A percentile compares a stretch with the other conserved stretches of the same genome.
phyloP scores from a whole-genome alignment of 1,284 basidiomycete genomes.

The Apiotrichum laibachii region DNA sequence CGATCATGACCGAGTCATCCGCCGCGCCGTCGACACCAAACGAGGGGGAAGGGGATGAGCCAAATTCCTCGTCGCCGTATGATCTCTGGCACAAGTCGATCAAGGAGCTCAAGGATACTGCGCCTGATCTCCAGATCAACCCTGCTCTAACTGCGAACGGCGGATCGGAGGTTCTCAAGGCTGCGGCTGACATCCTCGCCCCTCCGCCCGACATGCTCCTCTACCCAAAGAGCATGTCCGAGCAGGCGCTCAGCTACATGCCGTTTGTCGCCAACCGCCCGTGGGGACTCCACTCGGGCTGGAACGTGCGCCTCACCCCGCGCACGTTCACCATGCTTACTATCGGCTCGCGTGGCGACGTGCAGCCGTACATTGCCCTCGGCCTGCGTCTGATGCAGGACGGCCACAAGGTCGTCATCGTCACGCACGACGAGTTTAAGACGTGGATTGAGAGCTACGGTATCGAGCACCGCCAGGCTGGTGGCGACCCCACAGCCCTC shows the following conservation, averaged over 20 bases:
- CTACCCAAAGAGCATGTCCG: slow-evolving; percentile 27
- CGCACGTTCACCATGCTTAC: slow-evolving; percentile 51
- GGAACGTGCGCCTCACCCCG: slow-evolving; percentile 30
- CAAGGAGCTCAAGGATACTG: neutral
- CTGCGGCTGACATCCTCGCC: slow-evolving; percentile 39
- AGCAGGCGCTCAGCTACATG: slow-evolving; percentile 41
- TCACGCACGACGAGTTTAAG: slow-evolving; percentile 64
- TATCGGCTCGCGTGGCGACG: slow-evolving; percentile 55
- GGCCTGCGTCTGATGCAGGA: slow-evolving; percentile 54
- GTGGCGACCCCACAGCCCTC: slow-evolving; percentile 73
- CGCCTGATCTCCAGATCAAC: slow-evolving; percentile 13
- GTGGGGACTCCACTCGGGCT: slow-evolving; percentile 6
- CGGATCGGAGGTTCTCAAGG: slow-evolving; percentile 6
- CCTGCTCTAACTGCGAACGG: slow-evolving; percentile 9
- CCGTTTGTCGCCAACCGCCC: slow-evolving; percentile 49
- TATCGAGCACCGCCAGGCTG: slow-evolving; percentile 66
- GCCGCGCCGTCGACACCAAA: neutral
- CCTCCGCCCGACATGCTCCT: slow-evolving; percentile 32
- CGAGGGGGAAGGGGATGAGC: too few relatives aligned
- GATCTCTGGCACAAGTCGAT: neutral
- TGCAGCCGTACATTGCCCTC: slow-evolving; percentile 56
- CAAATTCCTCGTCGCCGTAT: too few relatives aligned
- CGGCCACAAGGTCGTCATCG: slow-evolving; percentile 58
- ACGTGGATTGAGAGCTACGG: slow-evolving; percentile 63
- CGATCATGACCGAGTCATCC: neutral